These are phyloP conservation scores for Sophora flavescens DNA, from an alignment of 306 rosid species.

Conservation along the genomic window DNA sequence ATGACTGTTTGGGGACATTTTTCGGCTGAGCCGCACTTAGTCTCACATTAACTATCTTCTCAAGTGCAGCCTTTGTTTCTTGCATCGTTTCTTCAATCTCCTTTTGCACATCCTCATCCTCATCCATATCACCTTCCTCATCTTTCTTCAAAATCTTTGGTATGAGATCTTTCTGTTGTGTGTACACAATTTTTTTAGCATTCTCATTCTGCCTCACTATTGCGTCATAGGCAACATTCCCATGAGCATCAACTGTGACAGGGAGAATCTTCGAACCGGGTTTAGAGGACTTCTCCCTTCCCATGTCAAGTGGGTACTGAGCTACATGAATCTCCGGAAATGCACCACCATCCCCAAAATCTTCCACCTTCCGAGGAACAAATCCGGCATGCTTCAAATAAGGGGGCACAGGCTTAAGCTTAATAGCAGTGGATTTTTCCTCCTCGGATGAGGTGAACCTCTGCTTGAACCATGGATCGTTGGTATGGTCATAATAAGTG, in stretches of 20 bases:
- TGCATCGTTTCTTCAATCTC: conserved; percentile 79
- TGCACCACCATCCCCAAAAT: conserved; percentile 92
- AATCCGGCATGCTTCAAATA: conserved; percentile 82
- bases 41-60: conserved; percentile 86
- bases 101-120: conserved; percentile 68
- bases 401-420: conserved; percentile 70
- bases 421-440: conserved; percentile 56
- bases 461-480: conserved; percentile 94
- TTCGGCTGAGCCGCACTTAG: conserved; percentile 89
- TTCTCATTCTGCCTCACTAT: conserved; percentile 89
- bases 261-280: conserved; percentile 80
- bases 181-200: conserved; percentile 75
- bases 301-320: conserved; percentile 92
- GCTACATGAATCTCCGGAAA: conserved; percentile 93
- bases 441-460: conserved; percentile 70
- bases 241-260: conserved; percentile 79
- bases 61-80: conserved; percentile 85
- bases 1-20: conserved; percentile 76
- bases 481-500: conserved; percentile 75
- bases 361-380: conserved; percentile 81
- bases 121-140: conserved; percentile 46
- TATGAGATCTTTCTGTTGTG: conserved; percentile 77
- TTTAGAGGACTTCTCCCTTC: conserved; percentile 65
- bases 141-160: conserved; percentile 76
- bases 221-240: conserved; percentile 89